Evolutionary conservation across 2,329 filamentous ascomycete species (phyloP).

Genomic region (Pseudogymnoascus pannorum): DNA sequence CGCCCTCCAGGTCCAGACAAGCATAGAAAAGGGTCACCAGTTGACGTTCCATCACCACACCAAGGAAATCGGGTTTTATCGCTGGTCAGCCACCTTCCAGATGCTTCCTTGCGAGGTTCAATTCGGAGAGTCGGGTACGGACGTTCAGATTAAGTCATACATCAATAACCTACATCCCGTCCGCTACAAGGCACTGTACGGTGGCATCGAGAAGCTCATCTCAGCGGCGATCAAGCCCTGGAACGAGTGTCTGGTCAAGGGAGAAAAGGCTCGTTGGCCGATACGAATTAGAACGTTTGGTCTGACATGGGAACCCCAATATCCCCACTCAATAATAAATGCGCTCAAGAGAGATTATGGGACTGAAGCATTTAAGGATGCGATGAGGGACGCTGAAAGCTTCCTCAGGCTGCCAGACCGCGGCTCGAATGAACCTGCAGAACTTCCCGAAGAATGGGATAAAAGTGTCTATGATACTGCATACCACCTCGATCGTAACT

Average conservation of each 20-base stretch:
- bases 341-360: background rate
- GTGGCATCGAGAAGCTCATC: conserved; percentile 30
- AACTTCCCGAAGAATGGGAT: conserved; percentile 6
- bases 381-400: background rate
- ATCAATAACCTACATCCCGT: conserved; percentile 35
- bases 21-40: conserved; percentile 16
- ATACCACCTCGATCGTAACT: background rate
- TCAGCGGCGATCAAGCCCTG: conserved; percentile 26
- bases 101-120: conserved; percentile 35
- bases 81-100: conserved; percentile 34
- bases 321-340: background rate
- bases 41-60: background rate
- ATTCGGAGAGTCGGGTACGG: conserved; percentile 17
- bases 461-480: background rate
- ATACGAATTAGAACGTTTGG: conserved; percentile 9
- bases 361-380: background rate
- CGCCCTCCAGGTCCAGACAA: conserved; percentile 18
- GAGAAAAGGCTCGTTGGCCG: conserved; percentile 2
- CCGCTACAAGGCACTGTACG: conserved; percentile 29
- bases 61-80: conserved; percentile 4
- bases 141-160: conserved; percentile 30
- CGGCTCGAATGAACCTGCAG: background rate
- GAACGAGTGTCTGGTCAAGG: conserved; percentile 22
- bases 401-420: conserved; percentile 5
- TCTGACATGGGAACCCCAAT: background rate